Evolutionary conservation across 345 rosid species (phyloP), one percentile per base, ranked within the genome.

Genomic region (Geranium brycei): DNA sequence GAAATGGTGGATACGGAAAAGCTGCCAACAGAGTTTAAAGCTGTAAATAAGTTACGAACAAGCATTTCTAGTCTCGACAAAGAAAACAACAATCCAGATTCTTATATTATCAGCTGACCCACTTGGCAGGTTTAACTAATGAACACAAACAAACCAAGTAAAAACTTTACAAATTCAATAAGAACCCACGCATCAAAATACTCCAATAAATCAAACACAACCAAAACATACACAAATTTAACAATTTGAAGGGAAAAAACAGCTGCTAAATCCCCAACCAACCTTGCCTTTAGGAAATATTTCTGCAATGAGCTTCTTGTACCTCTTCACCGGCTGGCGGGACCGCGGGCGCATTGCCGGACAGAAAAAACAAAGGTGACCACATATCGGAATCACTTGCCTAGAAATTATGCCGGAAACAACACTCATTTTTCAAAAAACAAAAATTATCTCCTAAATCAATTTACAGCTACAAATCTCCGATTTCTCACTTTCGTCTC

Each of bases 311-410:
- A 95, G 92, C 84, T 95, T 88, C 96, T 91, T 91, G 77, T 91
- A 95, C 78, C 99, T 80, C 91, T 85, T 95, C 65, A 95, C 88
- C 55, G 95, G 97, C 77, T 95, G 99, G 69, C 96, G 83, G 63
- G 99, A 95, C 82, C 99, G 81, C 16, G 99, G 81, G 69, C 97
- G 80, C 75, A 95, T 41, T 13, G 81, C 86, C 28, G 99, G 97
- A 76, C 95, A 95, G 72, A 85, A 81, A 75, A 80, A 77, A 74
- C 99, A 95, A 72, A 95, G 90, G 72, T 81, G 84, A 35, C 97
- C 96, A 64, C 99, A 93, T 63, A 77, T 87, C 19, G 99, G 97
- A 85, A 93, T 71, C 31, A 92, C 82, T 78, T 86, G 88, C 85
- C 99, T 85, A 53, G 97, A 88, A 75, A 95, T 70, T 3, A 85